These are phyloP conservation scores for Eucalyptus guilfoylei DNA, from an alignment of 345 rosid genomes.

Conservation along the genomic window DNA sequence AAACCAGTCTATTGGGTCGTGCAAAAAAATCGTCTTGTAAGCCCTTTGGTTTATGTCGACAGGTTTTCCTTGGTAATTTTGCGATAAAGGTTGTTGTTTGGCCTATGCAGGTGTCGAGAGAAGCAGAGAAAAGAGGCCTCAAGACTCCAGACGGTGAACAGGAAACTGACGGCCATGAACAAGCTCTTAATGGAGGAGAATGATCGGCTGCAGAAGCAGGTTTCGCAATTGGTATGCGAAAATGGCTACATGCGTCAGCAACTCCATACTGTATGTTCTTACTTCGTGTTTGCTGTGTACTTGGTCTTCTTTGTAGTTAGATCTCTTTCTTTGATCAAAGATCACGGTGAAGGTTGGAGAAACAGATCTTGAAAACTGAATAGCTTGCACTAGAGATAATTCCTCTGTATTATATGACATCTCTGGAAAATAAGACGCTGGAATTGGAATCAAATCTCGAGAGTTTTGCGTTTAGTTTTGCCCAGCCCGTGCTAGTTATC, in stretches of 20 bases:
- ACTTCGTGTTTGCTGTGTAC: not conserved
- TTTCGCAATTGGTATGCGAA: constrained; percentile 91
- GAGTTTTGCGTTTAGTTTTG: not conserved
- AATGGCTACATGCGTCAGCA: constrained; percentile 91
- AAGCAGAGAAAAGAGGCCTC: constrained; percentile 98
- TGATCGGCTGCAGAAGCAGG: constrained; percentile 96
- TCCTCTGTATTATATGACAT: not conserved
- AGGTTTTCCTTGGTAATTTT: not conserved
- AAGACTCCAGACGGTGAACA: constrained; percentile 84
- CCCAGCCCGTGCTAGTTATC: not conserved
- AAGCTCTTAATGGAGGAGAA: constrained; percentile 98
- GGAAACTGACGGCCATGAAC: constrained; percentile 95
- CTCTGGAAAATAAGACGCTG: not conserved
- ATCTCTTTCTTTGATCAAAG: not conserved
- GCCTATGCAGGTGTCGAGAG: constrained; percentile 81
- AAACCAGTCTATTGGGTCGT: not conserved
- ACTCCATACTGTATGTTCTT: constrained; percentile 49
- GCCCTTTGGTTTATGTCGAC: not conserved
- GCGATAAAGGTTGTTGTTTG: not conserved
- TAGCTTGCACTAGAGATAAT: not conserved
- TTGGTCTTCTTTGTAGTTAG: not conserved
- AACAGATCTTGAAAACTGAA: not conserved
- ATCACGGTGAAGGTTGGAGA: not conserved
- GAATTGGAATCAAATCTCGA: not conserved
- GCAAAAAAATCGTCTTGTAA: not conserved